Percentiles rank a stretch among this genome's conserved stretches.
Conservation (phyloP, 768 basidiomycete genomes). For the Trametes punicea region DNA sequence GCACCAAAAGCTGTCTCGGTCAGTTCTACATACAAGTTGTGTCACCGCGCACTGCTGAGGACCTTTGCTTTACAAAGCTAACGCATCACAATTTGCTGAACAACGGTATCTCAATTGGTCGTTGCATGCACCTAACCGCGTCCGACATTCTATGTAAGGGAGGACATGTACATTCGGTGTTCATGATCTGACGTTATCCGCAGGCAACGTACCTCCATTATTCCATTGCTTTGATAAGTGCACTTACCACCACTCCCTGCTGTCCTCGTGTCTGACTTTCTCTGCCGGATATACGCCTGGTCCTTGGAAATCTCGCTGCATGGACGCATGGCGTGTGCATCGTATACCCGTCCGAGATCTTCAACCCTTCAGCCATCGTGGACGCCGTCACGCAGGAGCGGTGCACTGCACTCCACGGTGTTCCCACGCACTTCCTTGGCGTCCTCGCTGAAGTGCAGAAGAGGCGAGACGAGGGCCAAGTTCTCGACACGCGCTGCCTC, state of each 20-base stretch:
- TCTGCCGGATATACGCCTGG: slow-evolving; percentile 49
- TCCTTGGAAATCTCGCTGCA: slow-evolving; percentile 76
- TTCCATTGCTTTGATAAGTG: slow-evolving; percentile 91
- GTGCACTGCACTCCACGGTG: slow-evolving; percentile 80
- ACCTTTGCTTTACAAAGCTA: slow-evolving; percentile 39
- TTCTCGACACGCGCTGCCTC: slow-evolving; percentile 46
- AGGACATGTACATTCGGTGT: background rate
- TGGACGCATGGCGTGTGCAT: slow-evolving; percentile 73
- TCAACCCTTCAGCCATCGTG: slow-evolving; percentile 62
- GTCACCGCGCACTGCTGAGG: no score
- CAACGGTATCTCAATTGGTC: slow-evolving; percentile 67
- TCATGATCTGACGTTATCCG: slow-evolving; percentile 4
- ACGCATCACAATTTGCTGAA: slow-evolving; percentile 80
- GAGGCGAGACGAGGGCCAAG: slow-evolving; percentile 43
- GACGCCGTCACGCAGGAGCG: slow-evolving; percentile 64
- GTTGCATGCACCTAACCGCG: slow-evolving; percentile 64
- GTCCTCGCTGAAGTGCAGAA: slow-evolving; percentile 65
- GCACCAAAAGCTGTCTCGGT: slow-evolving; percentile 82
- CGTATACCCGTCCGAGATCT: slow-evolving; percentile 70
- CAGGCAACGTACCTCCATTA: slow-evolving; percentile 79
- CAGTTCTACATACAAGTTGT: slow-evolving; percentile 26
- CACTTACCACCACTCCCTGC: background rate
- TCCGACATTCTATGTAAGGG: slow-evolving; percentile 66
- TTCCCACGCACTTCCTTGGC: slow-evolving; percentile 82
- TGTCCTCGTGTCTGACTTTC: background rate